These are phyloP conservation scores for Ascocoryne sarcoides DNA, from an alignment of 2,329 filamentous ascomycete species.

Conservation along the genomic window DNA sequence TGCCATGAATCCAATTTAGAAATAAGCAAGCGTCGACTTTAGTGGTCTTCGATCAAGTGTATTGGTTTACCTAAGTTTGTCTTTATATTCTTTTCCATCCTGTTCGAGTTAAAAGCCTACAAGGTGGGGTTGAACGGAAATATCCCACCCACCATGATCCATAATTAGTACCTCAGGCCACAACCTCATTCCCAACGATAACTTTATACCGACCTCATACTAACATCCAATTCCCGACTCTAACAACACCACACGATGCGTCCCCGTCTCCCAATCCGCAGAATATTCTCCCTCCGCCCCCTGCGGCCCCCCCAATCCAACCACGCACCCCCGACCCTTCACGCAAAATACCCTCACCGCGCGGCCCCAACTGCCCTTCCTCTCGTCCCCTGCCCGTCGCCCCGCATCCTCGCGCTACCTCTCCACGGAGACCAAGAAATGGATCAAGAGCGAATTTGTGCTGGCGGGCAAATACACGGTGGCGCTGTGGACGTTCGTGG, in stretches of 20 bases:
- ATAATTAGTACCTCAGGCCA: no score
- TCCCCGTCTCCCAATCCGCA: conserved; percentile 29
- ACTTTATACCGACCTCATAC: not conserved
- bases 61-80: no score
- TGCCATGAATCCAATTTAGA: no score
- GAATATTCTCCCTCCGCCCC: conserved; percentile 34
- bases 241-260: conserved; percentile 17
- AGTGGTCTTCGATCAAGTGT: no score
- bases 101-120: no score
- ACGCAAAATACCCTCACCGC: conserved; percentile 45
- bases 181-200: no score
- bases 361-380: conserved; percentile 58
- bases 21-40: no score
- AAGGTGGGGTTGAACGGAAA: no score
- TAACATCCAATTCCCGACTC: not conserved
- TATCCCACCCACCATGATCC: no score
- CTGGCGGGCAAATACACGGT: conserved; percentile 59
- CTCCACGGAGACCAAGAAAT: conserved; percentile 67
- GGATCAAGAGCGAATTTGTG: conserved; percentile 62
- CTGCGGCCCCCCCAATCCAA: conserved; percentile 29
- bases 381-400: conserved; percentile 36
- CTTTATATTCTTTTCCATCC: no score
- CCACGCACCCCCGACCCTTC: conserved; percentile 38
- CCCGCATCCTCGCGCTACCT: conserved; percentile 53
- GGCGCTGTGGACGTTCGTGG: conserved; percentile 55